Evolutionary conservation across 345 rosid species (phyloP).

Genomic region (Gossypium longicalyx): DNA sequence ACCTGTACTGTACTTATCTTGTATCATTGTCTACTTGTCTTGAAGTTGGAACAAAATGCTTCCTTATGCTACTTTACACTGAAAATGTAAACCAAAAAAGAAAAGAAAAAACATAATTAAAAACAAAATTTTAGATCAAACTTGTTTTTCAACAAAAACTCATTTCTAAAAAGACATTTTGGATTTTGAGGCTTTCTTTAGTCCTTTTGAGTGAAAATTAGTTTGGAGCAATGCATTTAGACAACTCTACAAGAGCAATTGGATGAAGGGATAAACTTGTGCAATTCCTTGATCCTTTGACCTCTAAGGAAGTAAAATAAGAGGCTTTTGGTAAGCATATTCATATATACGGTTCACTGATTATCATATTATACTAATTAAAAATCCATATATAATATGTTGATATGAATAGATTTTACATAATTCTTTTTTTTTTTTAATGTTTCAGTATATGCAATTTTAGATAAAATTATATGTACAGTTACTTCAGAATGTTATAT

Average conservation of each 20-base stretch:
- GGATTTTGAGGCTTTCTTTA: too few species aligned
- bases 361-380: background rate
- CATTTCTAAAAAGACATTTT: too few species aligned
- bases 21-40: too few species aligned
- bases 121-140: too few species aligned
- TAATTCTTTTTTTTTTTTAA: background rate
- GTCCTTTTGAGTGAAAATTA: too few species aligned
- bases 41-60: too few species aligned
- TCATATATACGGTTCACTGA: background rate
- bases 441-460: background rate
- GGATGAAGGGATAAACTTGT: background rate
- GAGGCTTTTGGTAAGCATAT: background rate
- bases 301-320: background rate
- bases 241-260: too few species aligned
- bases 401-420: background rate
- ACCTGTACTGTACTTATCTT: background rate
- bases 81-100: too few species aligned
- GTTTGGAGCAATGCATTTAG: too few species aligned
- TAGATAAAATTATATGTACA: background rate
- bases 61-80: too few species aligned
- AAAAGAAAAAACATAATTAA: too few species aligned
- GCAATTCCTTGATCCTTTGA: background rate
- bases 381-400: background rate
- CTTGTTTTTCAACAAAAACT: too few species aligned
- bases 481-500: background rate